Conservation (phyloP, 176 grass and related monocot species). For the Luzula sylvatica region DNA sequence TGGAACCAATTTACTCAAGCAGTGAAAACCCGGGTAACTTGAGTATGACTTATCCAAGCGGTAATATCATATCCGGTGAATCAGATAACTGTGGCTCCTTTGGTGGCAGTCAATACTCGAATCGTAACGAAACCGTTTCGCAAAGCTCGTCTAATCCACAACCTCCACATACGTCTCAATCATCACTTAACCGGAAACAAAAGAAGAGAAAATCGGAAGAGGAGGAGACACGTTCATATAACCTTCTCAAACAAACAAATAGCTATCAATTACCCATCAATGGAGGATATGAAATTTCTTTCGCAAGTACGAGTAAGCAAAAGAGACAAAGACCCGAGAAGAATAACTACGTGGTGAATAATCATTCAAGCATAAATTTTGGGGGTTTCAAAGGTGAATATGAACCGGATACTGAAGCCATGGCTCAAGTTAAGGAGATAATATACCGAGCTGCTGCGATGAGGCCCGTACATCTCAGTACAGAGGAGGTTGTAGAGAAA, state of each 20-base stretch:
- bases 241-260: conserved; percentile 8
- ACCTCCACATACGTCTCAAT: conserved; percentile 1
- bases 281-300: conserved; percentile 19
- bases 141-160: conserved; percentile 43
- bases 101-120: conserved; percentile 21
- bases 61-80: conserved; percentile 76
- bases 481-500: conserved; percentile 26
- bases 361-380: conserved; percentile 23
- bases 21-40: conserved; percentile 26
- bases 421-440: conserved; percentile 82
- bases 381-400: conserved; percentile 25
- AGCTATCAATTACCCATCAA: neutral
- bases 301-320: conserved; percentile 13
- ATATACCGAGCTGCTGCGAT: conserved; percentile 75
- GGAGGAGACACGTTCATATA: conserved; percentile 17
- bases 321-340: conserved; percentile 23
- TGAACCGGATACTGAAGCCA: conserved; percentile 69
- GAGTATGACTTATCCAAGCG: conserved; percentile 22
- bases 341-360: neutral
- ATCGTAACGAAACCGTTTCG: conserved; percentile 47
- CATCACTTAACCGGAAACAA: neutral
- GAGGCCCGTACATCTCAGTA: conserved; percentile 44
- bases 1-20: conserved; percentile 21
- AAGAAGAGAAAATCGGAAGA: conserved; percentile 35
- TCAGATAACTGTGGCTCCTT: conserved; percentile 39